These are phyloP conservation scores for Suhomyces atakaporum DNA, from an alignment of 1,139 yeast genomes.

Conservation along the genomic window DNA sequence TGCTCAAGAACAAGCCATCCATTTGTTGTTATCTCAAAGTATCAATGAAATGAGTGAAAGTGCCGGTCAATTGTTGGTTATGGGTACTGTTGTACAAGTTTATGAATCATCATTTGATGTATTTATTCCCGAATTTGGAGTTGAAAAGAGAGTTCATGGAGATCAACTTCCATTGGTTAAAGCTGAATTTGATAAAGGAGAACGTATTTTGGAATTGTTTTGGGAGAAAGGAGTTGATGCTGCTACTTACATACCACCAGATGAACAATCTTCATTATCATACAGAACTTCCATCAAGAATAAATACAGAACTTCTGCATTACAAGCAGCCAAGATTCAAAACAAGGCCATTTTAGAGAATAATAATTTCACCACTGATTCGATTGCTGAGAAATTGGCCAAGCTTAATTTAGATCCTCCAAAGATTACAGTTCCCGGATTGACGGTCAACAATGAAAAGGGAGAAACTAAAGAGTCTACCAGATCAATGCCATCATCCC, in stretches of 20 bases:
- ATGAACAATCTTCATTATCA: slow-evolving; percentile 75
- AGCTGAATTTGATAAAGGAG: slow-evolving; percentile 82
- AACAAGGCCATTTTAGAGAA: slow-evolving; percentile 36
- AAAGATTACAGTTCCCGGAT: slow-evolving; percentile 41
- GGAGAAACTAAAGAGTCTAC: slow-evolving; percentile 16
- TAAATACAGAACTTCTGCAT: slow-evolving; percentile 72
- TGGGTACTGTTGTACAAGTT: slow-evolving; percentile 88
- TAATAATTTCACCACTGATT: slow-evolving; percentile 37
- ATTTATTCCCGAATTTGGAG: slow-evolving; percentile 90
- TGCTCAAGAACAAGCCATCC: slow-evolving; percentile 95
- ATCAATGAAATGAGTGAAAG: slow-evolving; percentile 75
- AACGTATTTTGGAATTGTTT: slow-evolving; percentile 72
- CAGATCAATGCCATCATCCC: slow-evolving; percentile 32
- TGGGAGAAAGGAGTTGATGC: slow-evolving; percentile 94
- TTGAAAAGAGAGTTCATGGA: slow-evolving; percentile 96
- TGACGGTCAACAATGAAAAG: slow-evolving; percentile 10
- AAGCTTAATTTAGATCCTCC: slow-evolving; percentile 58
- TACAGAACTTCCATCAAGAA: slow-evolving; percentile 78
- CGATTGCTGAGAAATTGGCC: slow-evolving; percentile 49
- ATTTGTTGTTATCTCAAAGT: slow-evolving; percentile 78
- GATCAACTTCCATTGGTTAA: slow-evolving; percentile 91
- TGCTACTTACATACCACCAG: slow-evolving; percentile 88
- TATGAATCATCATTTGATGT: slow-evolving; percentile 97
- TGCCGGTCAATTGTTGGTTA: slow-evolving; percentile 79
- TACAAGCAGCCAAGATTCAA: slow-evolving; percentile 65